A percentile compares a stretch with the other conserved stretches of the same genome.
Conservation (phyloP, 2,329 filamentous ascomycete species). For the Paraphaeosphaeria sporulosa region DNA sequence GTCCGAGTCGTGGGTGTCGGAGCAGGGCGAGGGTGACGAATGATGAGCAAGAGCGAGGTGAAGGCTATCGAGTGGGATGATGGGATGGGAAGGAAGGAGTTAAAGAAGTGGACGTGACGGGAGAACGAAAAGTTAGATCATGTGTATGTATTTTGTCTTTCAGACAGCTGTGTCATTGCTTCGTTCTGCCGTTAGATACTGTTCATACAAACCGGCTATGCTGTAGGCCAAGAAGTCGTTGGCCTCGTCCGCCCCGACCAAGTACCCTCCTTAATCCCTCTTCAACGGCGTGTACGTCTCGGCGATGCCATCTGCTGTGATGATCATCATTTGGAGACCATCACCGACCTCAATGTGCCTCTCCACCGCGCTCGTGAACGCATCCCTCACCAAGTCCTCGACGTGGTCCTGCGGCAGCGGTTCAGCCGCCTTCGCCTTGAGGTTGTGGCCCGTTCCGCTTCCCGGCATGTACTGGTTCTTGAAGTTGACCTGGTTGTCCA, state of each 20-base stretch:
- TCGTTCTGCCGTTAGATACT: constrained; percentile 21
- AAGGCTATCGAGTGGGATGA: too few species aligned
- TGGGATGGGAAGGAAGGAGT: too few species aligned
- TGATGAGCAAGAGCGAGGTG: too few species aligned
- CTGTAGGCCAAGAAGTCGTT: constrained; percentile 44
- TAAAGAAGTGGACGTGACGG: not conserved
- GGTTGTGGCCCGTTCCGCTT: constrained; percentile 81
- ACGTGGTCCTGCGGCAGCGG: constrained; percentile 77
- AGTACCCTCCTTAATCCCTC: constrained; percentile 49
- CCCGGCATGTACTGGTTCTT: constrained; percentile 97
- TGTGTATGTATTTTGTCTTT: not conserved
- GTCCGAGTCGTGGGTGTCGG: too few species aligned
- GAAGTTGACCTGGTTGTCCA: constrained; percentile 99
- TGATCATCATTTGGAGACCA: constrained; percentile 91
- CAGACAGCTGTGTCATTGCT: constrained; percentile 12
- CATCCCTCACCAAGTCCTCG: constrained; percentile 90
- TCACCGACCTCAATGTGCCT: constrained; percentile 99
- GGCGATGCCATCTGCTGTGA: constrained; percentile 86
- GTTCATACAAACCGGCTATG: constrained; percentile 29
- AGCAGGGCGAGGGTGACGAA: not conserved
- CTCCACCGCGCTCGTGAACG: constrained; percentile 97
- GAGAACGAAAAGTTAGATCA: not conserved
- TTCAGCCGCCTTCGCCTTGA: constrained; percentile 73
- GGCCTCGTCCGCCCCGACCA: constrained; percentile 41
- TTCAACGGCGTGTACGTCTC: constrained; percentile 87